phyloP scores from a whole-genome alignment of 768 basidiomycete genomes.

The Trametes elegans region DNA sequence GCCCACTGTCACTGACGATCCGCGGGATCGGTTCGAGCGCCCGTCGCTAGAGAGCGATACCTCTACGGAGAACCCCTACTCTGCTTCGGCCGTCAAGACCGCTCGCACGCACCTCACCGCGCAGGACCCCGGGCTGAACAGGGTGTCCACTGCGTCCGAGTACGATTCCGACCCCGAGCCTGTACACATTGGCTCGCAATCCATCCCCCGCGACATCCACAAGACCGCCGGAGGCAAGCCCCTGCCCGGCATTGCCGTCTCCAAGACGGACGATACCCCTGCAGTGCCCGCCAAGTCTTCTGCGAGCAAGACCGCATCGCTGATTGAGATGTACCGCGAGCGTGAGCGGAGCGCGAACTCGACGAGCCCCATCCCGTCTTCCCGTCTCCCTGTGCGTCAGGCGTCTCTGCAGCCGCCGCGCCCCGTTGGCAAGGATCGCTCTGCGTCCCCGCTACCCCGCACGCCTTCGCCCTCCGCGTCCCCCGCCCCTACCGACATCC shows the following conservation, averaged over 20 bases:
- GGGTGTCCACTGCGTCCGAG: constrained; percentile 10
- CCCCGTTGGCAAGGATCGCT: constrained; percentile 22
- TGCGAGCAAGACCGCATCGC: constrained; percentile 65
- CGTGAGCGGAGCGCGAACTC: constrained; percentile 43
- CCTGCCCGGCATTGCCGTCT: not conserved
- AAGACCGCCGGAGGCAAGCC: not conserved
- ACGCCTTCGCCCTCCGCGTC: constrained; percentile 19
- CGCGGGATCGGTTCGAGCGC: constrained; percentile 17
- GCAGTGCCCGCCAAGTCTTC: constrained; percentile 22
- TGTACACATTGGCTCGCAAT: constrained; percentile 5
- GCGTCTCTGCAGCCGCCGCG: constrained; percentile 25
- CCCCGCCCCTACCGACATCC: constrained; percentile 21
- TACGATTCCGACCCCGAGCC: constrained; percentile 18
- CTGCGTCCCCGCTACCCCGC: constrained; percentile 38
- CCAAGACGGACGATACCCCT: not conserved
- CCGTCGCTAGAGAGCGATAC: constrained; percentile 24
- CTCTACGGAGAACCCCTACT: constrained; percentile 16
- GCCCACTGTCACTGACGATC: constrained; percentile 26
- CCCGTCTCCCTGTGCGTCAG: constrained; percentile 36
- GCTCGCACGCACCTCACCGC: not conserved
- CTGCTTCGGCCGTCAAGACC: constrained; percentile 2
- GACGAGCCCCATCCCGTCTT: constrained; percentile 24
- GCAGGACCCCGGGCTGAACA: not conserved
- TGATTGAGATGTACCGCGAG: constrained; percentile 88
- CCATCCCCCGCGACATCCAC: constrained; percentile 12